These are phyloP conservation scores for Podosphaera fusca DNA, from an alignment of 2,329 filamentous ascomycete genomes.

Conservation along the genomic window DNA sequence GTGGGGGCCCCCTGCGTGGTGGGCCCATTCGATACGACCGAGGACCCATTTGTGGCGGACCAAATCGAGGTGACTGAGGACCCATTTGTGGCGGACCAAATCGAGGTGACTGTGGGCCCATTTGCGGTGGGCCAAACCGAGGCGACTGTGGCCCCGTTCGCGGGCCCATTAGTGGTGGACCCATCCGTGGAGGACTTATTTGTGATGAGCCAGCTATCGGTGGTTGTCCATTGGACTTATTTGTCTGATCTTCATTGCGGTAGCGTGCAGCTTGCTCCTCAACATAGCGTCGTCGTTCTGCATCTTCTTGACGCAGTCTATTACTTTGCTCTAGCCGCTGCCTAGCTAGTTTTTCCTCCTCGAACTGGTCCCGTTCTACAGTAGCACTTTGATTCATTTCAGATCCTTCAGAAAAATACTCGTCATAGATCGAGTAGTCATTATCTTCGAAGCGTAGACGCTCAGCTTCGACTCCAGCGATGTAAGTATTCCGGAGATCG, in stretches of 20 bases:
- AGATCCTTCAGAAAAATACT: not conserved
- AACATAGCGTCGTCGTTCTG: not conserved
- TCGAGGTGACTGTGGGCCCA: not conserved
- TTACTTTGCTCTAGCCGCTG: not conserved
- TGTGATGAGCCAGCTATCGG: not conserved
- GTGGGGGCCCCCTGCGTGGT: not conserved
- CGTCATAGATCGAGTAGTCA: not conserved
- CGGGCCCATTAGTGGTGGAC: not conserved
- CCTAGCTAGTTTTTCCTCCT: not conserved
- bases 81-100: not conserved
- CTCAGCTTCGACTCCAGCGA: not conserved
- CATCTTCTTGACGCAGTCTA: not conserved
- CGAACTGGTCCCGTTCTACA: not conserved
- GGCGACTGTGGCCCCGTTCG: not conserved
- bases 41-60: not conserved
- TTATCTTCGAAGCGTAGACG: not conserved
- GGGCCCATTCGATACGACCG: too few relatives aligned
- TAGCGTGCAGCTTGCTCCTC: not conserved
- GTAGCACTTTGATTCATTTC: not conserved
- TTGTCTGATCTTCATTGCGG: not conserved
- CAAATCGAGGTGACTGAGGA: not conserved
- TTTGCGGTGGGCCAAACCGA: not conserved
- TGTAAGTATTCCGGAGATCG: not conserved
- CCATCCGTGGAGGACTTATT: not conserved
- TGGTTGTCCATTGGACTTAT: not conserved